These are phyloP conservation scores for Boletus rubropictus DNA, from an alignment of 768 basidiomycete genomes.

Conservation along the genomic window DNA sequence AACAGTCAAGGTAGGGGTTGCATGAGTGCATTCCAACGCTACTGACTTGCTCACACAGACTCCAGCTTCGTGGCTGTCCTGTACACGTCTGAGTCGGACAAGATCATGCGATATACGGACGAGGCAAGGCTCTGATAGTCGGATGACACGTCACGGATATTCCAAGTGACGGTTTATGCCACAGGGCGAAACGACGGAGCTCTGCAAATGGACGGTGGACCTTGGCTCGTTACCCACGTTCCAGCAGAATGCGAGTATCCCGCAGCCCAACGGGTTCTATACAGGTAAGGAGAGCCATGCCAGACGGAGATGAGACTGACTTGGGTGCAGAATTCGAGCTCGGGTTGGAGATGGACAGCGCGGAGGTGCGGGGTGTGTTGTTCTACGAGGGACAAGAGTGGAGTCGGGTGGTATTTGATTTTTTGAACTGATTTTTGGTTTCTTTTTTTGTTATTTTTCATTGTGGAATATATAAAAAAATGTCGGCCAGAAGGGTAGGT, in stretches of 20 bases:
- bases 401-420: constrained; percentile 67
- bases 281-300: constrained; percentile 44
- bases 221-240: constrained; percentile 73
- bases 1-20: constrained; percentile 39
- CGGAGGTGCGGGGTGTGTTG: constrained; percentile 78
- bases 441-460: background rate
- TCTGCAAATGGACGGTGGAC: constrained; percentile 88
- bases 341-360: constrained; percentile 78
- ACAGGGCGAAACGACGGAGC: constrained; percentile 61
- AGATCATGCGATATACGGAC: constrained; percentile 77
- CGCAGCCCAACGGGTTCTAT: constrained; percentile 64
- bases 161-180: constrained; percentile 22
- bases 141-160: constrained; percentile 12
- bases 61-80: constrained; percentile 77
- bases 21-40: background rate
- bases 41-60: constrained; percentile 41
- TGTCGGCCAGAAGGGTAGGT: background rate
- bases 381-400: constrained; percentile 73
- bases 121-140: constrained; percentile 42
- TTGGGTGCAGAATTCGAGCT: constrained; percentile 66
- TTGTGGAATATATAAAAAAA: background rate
- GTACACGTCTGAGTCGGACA: constrained; percentile 72
- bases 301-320: background rate
- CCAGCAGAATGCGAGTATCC: constrained; percentile 58
- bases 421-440: constrained; percentile 27